Base-by-base conservation (phyloP, 208 protist genomes). In the Leishmania braziliensis region DNA sequence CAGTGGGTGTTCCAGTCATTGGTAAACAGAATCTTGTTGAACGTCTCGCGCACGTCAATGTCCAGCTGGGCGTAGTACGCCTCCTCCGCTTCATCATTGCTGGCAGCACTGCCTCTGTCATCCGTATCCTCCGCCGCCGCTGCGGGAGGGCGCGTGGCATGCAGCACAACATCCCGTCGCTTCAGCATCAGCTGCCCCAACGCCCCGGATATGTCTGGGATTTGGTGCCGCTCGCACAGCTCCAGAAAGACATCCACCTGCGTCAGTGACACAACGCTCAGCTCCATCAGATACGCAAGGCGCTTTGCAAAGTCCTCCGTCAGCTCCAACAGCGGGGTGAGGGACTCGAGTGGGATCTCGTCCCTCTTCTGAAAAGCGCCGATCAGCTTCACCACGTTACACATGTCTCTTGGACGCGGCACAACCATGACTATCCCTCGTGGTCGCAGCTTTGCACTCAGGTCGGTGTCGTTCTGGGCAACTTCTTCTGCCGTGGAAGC, bases 41-140 rank as follows among this genome's bases (percentile, higher is more conserved):
- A 93, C 6, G 78, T 89, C 39, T 95, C 91, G 53, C 91, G 91
- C 75, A 96, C 93, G 76, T 96, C 93, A 39, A 96, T 87, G 79
- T 96, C 93, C 12, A 95, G 76, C 10, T 70, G 65, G 60, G 74
- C 65, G 78, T 91, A 87, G 81, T 94, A 96, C 43, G 71, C 85
- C 18, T 90, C 86, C 72, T 91, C 91, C 48, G 68, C 84, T 39
- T 46, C 66, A 5, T 16, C 69, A 6, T 43, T 68, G 33, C 6
- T 36, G 9, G 48, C 29, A 3, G 14, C 62, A 5, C 33, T 26
- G 36, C 56, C 79, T 10, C 58, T 23, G 72, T 29, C 65, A 14
- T 29, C 66, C 8, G 0, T 43, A 70, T 26, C 4, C 63, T 46
- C 62, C 12, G 71, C 50, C 51, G 71, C 29, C 18, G 71, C 48